A percentile compares a stretch with the other conserved stretches of the same genome.
Evolutionary conservation across 345 rosid species (phyloP).

Genomic region (Brassica cretica): DNA sequence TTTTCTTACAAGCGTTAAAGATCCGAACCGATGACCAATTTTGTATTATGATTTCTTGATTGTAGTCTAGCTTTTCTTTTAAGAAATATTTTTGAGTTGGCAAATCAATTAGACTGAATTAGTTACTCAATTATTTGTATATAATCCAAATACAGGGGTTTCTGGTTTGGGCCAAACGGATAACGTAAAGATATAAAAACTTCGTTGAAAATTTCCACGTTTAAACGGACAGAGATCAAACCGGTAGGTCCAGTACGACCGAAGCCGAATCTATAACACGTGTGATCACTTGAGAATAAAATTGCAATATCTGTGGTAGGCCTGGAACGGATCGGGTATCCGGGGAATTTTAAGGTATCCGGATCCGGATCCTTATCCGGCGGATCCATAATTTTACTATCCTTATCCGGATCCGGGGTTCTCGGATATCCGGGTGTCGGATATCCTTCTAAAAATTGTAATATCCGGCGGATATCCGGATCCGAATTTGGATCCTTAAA

Average conservation of each 20-base stretch:
- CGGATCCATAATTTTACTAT: too few relatives aligned
- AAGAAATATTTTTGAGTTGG: background rate
- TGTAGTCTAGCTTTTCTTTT: background rate
- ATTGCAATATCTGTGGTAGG: background rate
- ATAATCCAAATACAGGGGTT: background rate
- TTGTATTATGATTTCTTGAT: background rate
- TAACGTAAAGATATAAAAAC: background rate
- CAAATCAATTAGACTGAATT: background rate
- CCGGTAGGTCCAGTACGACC: constrained; percentile 27
- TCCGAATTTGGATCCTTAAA: too few relatives aligned
- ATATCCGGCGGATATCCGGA: too few relatives aligned
- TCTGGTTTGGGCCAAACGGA: background rate
- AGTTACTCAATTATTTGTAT: background rate
- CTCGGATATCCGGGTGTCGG: too few relatives aligned
- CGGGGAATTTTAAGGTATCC: too few relatives aligned
- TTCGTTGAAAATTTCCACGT: constrained; percentile 19
- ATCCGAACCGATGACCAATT: background rate
- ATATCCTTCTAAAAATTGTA: too few relatives aligned
- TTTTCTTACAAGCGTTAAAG: background rate
- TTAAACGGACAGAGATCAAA: constrained; percentile 26
- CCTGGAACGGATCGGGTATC: too few relatives aligned
- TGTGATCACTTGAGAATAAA: constrained; percentile 15
- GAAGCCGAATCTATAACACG: constrained; percentile 8
- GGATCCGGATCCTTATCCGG: too few relatives aligned
- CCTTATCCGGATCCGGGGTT: too few relatives aligned